Evolutionary conservation across 176 grass and related monocot species (phyloP).

Genomic region (Raddia guianensis): DNA sequence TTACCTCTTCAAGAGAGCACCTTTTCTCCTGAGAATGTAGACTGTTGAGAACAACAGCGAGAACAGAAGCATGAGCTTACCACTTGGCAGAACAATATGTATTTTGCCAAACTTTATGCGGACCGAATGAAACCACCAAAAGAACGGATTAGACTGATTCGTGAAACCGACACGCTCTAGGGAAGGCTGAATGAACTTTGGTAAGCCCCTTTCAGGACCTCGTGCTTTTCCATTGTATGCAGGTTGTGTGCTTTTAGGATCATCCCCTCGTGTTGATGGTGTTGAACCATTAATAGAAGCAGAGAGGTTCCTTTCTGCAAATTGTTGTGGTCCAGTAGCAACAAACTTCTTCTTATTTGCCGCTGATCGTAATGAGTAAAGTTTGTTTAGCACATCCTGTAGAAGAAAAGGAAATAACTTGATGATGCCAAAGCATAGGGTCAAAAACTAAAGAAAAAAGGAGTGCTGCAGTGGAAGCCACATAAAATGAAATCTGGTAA

Average conservation of each 20-base stretch:
- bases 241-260: constrained; percentile 10
- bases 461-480: too few relatives aligned
- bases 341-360: constrained; percentile 37
- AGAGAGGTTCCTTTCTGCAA: constrained; percentile 27
- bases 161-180: constrained; percentile 5
- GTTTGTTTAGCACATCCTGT: constrained; percentile 51
- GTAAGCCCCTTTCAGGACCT: constrained; percentile 31
- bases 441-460: background rate
- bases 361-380: constrained; percentile 36
- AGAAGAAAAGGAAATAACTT: constrained; percentile 8
- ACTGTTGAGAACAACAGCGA: constrained; percentile 61
- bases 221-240: constrained; percentile 27
- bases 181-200: constrained; percentile 47
- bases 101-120: constrained; percentile 66
- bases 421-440: background rate
- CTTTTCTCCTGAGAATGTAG: constrained; percentile 60
- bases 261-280: constrained; percentile 32
- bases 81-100: constrained; percentile 65
- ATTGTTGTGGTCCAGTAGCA: constrained; percentile 23
- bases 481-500: background rate
- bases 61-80: constrained; percentile 64
- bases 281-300: constrained; percentile 17
- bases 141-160: constrained; percentile 56
- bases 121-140: constrained; percentile 82
- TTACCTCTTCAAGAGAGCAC: constrained; percentile 66